Evolutionary conservation across 371 early-diverging fungal genomes (phyloP).

Genomic region (Mucor velutinosus): DNA sequence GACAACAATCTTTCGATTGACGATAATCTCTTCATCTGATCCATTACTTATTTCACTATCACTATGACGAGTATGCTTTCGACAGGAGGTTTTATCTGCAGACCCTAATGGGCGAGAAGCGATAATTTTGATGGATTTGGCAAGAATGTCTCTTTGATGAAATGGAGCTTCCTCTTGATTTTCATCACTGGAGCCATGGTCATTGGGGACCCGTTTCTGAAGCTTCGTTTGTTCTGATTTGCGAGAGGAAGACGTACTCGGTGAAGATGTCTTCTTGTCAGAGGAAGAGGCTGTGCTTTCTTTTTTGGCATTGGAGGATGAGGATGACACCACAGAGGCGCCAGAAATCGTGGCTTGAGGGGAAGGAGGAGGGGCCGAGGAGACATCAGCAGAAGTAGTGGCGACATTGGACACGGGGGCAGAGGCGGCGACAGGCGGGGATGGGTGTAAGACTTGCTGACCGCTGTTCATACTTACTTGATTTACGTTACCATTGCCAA

Average conservation of each 20-base stretch:
- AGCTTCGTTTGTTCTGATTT: not conserved
- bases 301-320: not conserved
- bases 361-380: not conserved
- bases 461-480: not conserved
- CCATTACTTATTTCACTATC: not conserved
- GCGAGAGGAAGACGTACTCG: not conserved
- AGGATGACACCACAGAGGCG: not conserved
- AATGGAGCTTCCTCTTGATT: not conserved
- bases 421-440: not conserved
- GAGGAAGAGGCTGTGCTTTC: not conserved
- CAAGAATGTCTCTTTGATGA: not conserved
- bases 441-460: not conserved
- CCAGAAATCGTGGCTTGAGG: not conserved
- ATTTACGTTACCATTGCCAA: not conserved
- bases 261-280: not conserved
- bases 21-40: not conserved
- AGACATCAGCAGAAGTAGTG: not conserved
- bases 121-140: slow-evolving; percentile 7
- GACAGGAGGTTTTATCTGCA: not conserved
- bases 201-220: not conserved
- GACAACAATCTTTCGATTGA: not conserved
- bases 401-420: not conserved
- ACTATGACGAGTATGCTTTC: not conserved
- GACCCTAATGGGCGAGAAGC: slow-evolving; percentile 1
- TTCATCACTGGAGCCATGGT: not conserved